Conservation (phyloP, 768 basidiomycete genomes). For the Cystobasidium ongulense region DNA sequence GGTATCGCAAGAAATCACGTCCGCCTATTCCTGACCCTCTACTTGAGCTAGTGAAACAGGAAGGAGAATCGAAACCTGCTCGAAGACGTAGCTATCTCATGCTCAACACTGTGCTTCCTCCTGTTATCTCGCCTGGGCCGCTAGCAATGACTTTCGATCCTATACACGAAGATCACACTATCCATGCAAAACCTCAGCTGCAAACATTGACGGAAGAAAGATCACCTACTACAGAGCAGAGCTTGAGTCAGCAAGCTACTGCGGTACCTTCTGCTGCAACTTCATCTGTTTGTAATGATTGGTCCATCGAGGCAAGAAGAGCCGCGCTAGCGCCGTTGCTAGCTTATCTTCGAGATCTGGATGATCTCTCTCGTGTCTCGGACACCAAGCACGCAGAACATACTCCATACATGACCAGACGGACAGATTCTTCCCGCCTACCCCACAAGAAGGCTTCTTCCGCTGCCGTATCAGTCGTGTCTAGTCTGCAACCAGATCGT, state of each 20-base stretch:
- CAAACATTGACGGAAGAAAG: slow-evolving; percentile 2
- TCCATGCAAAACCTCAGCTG: neutral
- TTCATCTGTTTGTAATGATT: slow-evolving; percentile 7
- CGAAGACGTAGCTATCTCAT: slow-evolving; percentile 23
- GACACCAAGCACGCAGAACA: slow-evolving; percentile 2
- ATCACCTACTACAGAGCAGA: neutral
- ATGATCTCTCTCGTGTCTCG: slow-evolving; percentile 67
- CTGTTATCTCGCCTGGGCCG: slow-evolving; percentile 17
- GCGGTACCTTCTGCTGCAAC: slow-evolving; percentile 6
- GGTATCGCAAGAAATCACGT: neutral
- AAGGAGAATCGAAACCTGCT: neutral
- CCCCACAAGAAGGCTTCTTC: slow-evolving; percentile 8
- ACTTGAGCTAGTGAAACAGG: neutral
- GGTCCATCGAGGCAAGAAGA: neutral
- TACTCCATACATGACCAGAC: neutral
- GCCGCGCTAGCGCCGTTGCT: slow-evolving; percentile 75
- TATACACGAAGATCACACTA: slow-evolving; percentile 2
- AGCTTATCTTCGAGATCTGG: slow-evolving; percentile 92
- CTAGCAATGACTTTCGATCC: neutral
- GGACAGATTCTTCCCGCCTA: neutral
- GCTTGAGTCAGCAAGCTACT: neutral
- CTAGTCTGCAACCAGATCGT: neutral
- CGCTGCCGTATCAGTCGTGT: slow-evolving; percentile 16
- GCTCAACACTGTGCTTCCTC: slow-evolving; percentile 10
- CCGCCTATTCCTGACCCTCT: neutral